A percentile compares a stretch with the other conserved stretches of the same genome.
These are phyloP conservation scores for Colletotrichum sp. DNA, from an alignment of 2,329 filamentous ascomycete species.

Conservation along the genomic window DNA sequence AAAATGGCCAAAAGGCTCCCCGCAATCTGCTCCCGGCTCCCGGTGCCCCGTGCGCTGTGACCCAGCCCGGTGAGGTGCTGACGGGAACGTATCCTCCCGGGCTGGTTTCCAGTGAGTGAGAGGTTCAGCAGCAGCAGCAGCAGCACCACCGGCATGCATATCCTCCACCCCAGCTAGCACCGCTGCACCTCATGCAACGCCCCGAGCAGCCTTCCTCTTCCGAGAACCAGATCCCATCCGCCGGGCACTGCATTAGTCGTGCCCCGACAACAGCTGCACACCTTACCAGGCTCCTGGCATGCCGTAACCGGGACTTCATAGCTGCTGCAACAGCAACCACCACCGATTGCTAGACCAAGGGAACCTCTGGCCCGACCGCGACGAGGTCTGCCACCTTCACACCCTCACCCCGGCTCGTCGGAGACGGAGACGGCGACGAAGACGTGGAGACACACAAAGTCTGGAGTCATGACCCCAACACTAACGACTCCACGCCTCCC, in stretches of 20 bases:
- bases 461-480: slow-evolving; percentile 17
- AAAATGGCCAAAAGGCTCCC: neutral
- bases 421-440: neutral
- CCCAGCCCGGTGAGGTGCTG: neutral
- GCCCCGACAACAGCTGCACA: neutral
- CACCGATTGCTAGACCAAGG: neutral
- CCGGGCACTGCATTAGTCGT: neutral
- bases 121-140: neutral
- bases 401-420: neutral
- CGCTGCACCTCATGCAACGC: neutral
- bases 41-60: neutral
- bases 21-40: slow-evolving; percentile 6
- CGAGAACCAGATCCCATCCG: neutral
- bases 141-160: neutral
- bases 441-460: slow-evolving; percentile 1
- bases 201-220: neutral
- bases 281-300: neutral
- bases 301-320: neutral
- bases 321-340: neutral
- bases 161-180: neutral
- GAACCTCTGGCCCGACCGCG: slow-evolving; percentile 5
- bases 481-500: neutral
- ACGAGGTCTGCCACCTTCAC: neutral
- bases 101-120: neutral
- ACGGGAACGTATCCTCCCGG: neutral